Conservation (phyloP, 768 basidiomycete genomes). For the Daedalea quercina region DNA sequence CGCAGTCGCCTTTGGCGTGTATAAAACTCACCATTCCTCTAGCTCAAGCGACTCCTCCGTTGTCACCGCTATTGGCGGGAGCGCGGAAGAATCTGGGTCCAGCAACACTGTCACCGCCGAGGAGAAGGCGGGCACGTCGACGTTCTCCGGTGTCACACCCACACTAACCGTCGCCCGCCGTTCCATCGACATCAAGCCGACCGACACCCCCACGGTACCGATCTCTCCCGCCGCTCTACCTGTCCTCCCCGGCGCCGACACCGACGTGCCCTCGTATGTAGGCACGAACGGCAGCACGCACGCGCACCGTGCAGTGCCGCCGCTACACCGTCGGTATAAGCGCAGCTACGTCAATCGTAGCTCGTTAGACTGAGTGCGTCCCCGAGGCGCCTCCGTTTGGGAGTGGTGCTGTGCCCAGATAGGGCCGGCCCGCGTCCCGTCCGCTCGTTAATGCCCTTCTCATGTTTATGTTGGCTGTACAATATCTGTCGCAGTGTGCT, state of each 20-base stretch:
- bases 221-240: constrained; percentile 8
- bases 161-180: constrained; percentile 53
- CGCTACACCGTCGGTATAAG: constrained; percentile 7
- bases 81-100: constrained; percentile 33
- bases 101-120: constrained; percentile 1
- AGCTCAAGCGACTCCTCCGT: constrained; percentile 29
- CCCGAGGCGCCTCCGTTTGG: constrained; percentile 3
- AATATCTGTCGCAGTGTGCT: neutral
- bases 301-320: constrained; percentile 1
- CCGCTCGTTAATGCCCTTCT: constrained; percentile 20
- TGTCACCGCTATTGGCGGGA: constrained; percentile 63
- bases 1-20: constrained; percentile 56
- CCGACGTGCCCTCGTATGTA: neutral
- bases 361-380: constrained; percentile 8
- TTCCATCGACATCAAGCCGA: constrained; percentile 14
- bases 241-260: constrained; percentile 6
- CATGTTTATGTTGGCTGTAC: neutral
- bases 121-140: constrained; percentile 12
- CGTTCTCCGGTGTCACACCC: constrained; percentile 40
- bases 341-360: constrained; percentile 12
- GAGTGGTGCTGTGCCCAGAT: constrained; percentile 12
- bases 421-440: constrained; percentile 19
- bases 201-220: constrained; percentile 7
- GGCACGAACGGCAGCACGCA: neutral
- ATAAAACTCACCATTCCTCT: constrained; percentile 44